Base-by-base conservation (phyloP, 495 filamentous ascomycete species). In the Terfezia claveryi region DNA sequence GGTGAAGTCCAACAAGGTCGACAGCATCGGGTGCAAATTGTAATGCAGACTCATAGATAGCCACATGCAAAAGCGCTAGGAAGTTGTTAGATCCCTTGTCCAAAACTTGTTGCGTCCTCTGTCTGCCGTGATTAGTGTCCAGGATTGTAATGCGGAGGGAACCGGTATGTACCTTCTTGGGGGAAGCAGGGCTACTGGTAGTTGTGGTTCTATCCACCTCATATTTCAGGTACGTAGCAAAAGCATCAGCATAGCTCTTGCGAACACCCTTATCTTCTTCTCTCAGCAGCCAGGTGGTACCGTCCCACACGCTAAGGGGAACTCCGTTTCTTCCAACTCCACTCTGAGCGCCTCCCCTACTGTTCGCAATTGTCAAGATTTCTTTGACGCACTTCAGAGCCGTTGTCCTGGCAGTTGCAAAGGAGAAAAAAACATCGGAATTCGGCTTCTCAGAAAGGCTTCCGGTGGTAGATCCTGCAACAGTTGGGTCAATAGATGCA, bases 211-310 rank as follows among this genome's bases (percentile, higher is more conserved):
- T 14, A 20, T 46, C 17, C 41, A 20, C 41, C 41, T 95, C 88
- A 14, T 81, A 71, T 52, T 80, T 74, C 49, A 93, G 68, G 87
- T 87, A 95, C 8, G 81, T 81, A 23, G 83, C 65, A 10, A 95
- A 68, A 10, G 87, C 83, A 65, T 93, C 83, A 8, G 76, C 78
- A 62, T 94, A 95, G 1, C 86, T 83, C 62, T 80, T 79, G 50
- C 87, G 76, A 49, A 94, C 87, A 20, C 78, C 72, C 17, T 74
- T 75, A 60, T 87, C 80, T 10, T 77, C 72, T 62, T 94, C 88
- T 16, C 82, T 76, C 20, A 94, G 69, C 50, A 95, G 75, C 79
- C 84, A 91, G 54, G 94, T 85, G 0, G 87, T 92, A 11, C 85
- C 85, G 66, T 94, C 85, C 88, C 88, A 95, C 0, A 85, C 80